A percentile compares a stretch with the other conserved stretches of the same genome.
These are phyloP conservation scores for Jacaranda mimosifolia DNA, from an alignment of 257 asterid genomes.

Conservation along the genomic window DNA sequence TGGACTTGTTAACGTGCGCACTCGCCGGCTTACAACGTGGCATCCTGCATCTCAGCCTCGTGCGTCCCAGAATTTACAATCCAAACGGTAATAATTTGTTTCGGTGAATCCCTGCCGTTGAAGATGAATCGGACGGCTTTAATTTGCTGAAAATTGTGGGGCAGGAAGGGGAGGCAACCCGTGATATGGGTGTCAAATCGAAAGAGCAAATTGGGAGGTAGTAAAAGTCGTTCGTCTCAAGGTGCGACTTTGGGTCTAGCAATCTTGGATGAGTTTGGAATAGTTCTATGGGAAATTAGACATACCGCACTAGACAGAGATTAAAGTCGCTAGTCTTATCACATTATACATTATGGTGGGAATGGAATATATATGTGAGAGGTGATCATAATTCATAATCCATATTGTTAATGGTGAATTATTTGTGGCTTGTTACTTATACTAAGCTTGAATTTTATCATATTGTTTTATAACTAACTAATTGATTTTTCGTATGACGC, in stretches of 20 bases:
- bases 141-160: slow-evolving; percentile 27
- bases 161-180: slow-evolving; percentile 59
- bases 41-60: not conserved
- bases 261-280: slow-evolving; percentile 4
- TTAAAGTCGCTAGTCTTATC: slow-evolving; percentile 35
- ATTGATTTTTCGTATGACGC: no score
- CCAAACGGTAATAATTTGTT: not conserved
- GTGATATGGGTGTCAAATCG: slow-evolving; percentile 67
- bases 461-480: no score
- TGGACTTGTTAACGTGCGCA: not conserved
- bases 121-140: slow-evolving; percentile 3
- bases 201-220: slow-evolving; percentile 44
- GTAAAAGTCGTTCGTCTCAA: slow-evolving; percentile 40
- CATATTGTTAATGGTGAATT: not conserved
- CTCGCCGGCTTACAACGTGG: not conserved
- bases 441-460: no score
- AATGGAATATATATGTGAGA: not conserved
- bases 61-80: no score
- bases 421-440: not conserved
- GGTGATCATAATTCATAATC: not conserved
- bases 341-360: slow-evolving; percentile 4
- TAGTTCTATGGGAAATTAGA: slow-evolving; percentile 45
- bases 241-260: slow-evolving; percentile 40
- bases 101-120: slow-evolving; percentile 18
- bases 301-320: slow-evolving; percentile 51